phyloP scores from a whole-genome alignment of 2,329 filamentous ascomycete genomes.

The Colletotrichum tamarilloi region DNA sequence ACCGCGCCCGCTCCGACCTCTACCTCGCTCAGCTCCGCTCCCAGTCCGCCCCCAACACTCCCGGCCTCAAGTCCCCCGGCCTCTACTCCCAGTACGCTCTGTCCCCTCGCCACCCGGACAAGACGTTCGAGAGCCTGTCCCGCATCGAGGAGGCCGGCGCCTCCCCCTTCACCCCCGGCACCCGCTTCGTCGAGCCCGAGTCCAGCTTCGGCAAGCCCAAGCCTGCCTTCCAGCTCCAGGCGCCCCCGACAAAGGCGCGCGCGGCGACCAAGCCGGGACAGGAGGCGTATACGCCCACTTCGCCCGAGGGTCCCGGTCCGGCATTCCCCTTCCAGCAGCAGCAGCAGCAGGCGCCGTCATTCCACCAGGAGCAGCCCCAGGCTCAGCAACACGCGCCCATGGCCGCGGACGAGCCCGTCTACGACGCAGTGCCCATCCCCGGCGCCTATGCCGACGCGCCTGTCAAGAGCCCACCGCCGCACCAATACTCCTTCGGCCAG shows the following conservation, averaged over 20 bases:
- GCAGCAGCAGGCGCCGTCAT: slow-evolving; percentile 56
- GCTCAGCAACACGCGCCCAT: slow-evolving; percentile 72
- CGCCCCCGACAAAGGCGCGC: slow-evolving; percentile 83
- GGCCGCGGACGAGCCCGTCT: slow-evolving; percentile 84
- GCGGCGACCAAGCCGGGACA: slow-evolving; percentile 76
- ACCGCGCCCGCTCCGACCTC: slow-evolving; percentile 92
- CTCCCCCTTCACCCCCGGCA: slow-evolving; percentile 64
- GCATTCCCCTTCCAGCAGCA: slow-evolving; percentile 53
- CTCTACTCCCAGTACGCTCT: slow-evolving; percentile 56
- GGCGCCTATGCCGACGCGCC: slow-evolving; percentile 77
- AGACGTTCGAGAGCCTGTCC: slow-evolving; percentile 64
- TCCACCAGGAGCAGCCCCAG: slow-evolving; percentile 55
- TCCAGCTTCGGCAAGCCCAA: slow-evolving; percentile 67
- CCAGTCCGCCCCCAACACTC: slow-evolving; percentile 95
- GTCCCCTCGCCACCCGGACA: slow-evolving; percentile 53
- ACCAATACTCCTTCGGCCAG: slow-evolving; percentile 56
- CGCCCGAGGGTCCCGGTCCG: slow-evolving; percentile 50
- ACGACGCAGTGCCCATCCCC: slow-evolving; percentile 89
- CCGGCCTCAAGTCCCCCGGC: slow-evolving; percentile 78
- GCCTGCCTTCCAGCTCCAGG: slow-evolving; percentile 83
- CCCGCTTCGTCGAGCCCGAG: slow-evolving; percentile 69
- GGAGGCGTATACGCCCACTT: slow-evolving; percentile 68
- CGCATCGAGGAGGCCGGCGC: slow-evolving; percentile 47
- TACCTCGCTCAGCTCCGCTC: slow-evolving; percentile 88
- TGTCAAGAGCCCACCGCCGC: slow-evolving; percentile 62